Conservation (phyloP, 2,329 filamentous ascomycete species). For the Fusarium sp. region DNA sequence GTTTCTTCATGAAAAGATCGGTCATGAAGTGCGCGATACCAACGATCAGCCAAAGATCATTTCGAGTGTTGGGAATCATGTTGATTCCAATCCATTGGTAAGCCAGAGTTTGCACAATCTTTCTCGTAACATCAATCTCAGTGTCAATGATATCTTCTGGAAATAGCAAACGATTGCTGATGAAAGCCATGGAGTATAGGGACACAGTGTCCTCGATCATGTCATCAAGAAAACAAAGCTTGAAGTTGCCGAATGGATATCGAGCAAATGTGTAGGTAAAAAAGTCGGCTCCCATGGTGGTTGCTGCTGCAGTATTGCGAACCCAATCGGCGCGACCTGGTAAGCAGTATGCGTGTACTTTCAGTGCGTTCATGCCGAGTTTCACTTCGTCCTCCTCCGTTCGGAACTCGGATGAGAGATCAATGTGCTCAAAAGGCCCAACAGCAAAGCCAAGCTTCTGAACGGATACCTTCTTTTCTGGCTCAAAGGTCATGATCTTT, state of each 20-base stretch:
- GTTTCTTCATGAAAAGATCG: slow-evolving; percentile 88
- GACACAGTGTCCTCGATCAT: slow-evolving; percentile 80
- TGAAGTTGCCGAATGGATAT: slow-evolving; percentile 93
- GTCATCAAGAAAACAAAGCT: slow-evolving; percentile 94
- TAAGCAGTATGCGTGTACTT: slow-evolving; percentile 91
- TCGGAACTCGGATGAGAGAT: slow-evolving; percentile 85
- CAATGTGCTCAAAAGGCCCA: slow-evolving; percentile 94
- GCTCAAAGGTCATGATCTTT: slow-evolving; percentile 89
- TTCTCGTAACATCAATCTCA: slow-evolving; percentile 83
- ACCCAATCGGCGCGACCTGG: slow-evolving; percentile 86
- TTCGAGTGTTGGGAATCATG: slow-evolving; percentile 83
- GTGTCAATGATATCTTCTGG: slow-evolving; percentile 88
- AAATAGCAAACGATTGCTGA: slow-evolving; percentile 87
- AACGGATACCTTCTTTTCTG: slow-evolving; percentile 80
- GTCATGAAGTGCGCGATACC: slow-evolving; percentile 96
- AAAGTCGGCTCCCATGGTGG: slow-evolving; percentile 90
- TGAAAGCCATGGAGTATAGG: slow-evolving; percentile 86
- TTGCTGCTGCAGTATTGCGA: slow-evolving; percentile 85
- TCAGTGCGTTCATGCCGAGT: slow-evolving; percentile 87
- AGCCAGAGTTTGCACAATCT: slow-evolving; percentile 85
- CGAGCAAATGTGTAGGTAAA: slow-evolving; percentile 89
- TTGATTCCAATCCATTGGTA: slow-evolving; percentile 96
- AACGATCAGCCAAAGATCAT: slow-evolving; percentile 89
- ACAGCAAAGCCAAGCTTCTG: slow-evolving; percentile 94
- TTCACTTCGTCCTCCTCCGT: slow-evolving; percentile 93